Evolutionary conservation across 352 stramenopile species (phyloP).

Genomic region (Plasmopara viticola): DNA sequence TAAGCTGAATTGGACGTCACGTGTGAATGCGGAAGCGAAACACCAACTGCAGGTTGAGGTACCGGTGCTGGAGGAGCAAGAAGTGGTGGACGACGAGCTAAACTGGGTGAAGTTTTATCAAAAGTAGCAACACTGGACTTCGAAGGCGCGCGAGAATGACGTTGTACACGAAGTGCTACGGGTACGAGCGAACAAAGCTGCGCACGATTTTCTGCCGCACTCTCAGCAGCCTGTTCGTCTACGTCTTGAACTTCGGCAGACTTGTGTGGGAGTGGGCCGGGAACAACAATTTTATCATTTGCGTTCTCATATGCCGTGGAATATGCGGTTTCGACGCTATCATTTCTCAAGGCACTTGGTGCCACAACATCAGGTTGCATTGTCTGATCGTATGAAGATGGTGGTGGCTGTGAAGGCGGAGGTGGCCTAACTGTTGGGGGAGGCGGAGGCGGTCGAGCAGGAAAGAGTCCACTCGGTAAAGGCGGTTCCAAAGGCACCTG

Average conservation of each 20-base stretch:
- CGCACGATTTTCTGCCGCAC: slow-evolving; percentile 29
- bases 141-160: slow-evolving; percentile 8
- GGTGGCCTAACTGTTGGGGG: slow-evolving; percentile 22
- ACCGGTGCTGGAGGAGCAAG: slow-evolving; percentile 11
- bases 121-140: slow-evolving; percentile 4
- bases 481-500: slow-evolving; percentile 51
- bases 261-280: neutral
- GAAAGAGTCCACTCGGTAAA: slow-evolving; percentile 36
- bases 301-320: slow-evolving; percentile 10
- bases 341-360: slow-evolving; percentile 7
- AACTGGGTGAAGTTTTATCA: slow-evolving; percentile 5
- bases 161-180: slow-evolving; percentile 51
- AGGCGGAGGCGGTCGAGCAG: slow-evolving; percentile 33
- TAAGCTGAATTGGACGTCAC: slow-evolving; percentile 5
- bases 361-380: neutral
- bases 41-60: slow-evolving; percentile 8
- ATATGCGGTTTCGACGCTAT: slow-evolving; percentile 40
- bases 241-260: slow-evolving; percentile 15
- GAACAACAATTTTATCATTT: slow-evolving; percentile 5
- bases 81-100: slow-evolving; percentile 17
- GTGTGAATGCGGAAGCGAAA: slow-evolving; percentile 1
- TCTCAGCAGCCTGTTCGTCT: slow-evolving; percentile 26
- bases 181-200: slow-evolving; percentile 54
- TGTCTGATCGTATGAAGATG: neutral
- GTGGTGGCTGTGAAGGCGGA: slow-evolving; percentile 3